Base-by-base conservation (phyloP, 2,329 filamentous ascomycete genomes). In the Paecilomyces variotii region DNA sequence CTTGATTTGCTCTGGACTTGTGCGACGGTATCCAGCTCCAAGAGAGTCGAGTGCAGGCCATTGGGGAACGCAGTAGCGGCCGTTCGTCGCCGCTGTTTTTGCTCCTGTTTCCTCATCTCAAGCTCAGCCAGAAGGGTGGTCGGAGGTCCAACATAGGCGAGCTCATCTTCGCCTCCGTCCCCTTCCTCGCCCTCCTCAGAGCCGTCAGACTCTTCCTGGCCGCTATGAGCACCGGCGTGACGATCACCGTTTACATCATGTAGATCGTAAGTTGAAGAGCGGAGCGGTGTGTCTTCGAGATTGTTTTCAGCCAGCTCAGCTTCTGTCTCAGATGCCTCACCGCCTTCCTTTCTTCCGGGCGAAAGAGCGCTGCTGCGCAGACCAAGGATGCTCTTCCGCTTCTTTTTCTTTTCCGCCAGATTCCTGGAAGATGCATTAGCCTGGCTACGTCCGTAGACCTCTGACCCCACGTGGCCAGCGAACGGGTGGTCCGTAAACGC, bases 121-220 rank as follows among this genome's bases (percentile, higher is more conserved):
- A 99, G 79, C 71, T 99, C 94, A 0, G 94, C 94, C 26, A 99
- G 83, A 0, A 99, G 81, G 0, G 94, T 99, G 0, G 91, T 96
- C 0, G 94, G 94, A 3, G 87, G 83, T 0, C 89, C 90, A 56
- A 86, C 81, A 62, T 84, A 87, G 1, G 70, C 70, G 14, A 65
- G 63, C 12, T 69, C 63, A n/a, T 76, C 79, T 26, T 79, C 75
- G 27, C 80, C 79, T 3, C 78, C 76, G 2, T 76, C 75, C 2
- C 77, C 77, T 2, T 77, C 77, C 10, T 79, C 72, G 14, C 73
- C 76, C 6, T 79, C 32, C 25, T 51, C 27, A 28, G 27, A 26
- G 10, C 32, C 19, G 10, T 50, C 24, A 57, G 52, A 39, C 61
- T 65, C 65, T 32, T 64, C 62, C 62, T 63, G 62, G 49, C 65